A percentile compares a stretch with the other conserved stretches of the same genome.
Evolutionary conservation across 345 rosid genomes (phyloP).

Genomic region (Aquilaria yunnanensis): DNA sequence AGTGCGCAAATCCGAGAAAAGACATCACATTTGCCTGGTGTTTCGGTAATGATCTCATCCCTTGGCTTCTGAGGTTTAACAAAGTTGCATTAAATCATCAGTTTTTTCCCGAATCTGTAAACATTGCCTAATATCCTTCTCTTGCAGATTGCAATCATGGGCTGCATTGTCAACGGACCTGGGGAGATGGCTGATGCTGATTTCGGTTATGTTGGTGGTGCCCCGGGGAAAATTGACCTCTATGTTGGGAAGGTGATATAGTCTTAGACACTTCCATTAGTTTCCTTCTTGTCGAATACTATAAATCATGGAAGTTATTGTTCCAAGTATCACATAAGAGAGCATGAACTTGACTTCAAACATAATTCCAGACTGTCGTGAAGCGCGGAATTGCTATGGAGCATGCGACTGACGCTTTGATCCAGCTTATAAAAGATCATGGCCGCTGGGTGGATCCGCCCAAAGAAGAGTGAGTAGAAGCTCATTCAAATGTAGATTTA

Average conservation of each 20-base stretch:
- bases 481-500: too few species aligned
- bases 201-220: conserved; percentile 94
- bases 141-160: conserved; percentile 90
- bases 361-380: conserved; percentile 72
- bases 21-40: conserved; percentile 96
- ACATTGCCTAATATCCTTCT: neutral
- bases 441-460: conserved; percentile 94
- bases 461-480: conserved; percentile 37
- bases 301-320: neutral
- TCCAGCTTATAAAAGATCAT: conserved; percentile 85
- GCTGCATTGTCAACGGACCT: conserved; percentile 97
- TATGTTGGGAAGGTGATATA: conserved; percentile 87
- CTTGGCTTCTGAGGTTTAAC: neutral
- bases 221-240: conserved; percentile 96
- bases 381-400: conserved; percentile 92
- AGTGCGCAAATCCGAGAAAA: conserved; percentile 88
- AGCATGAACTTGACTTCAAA: neutral
- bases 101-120: neutral
- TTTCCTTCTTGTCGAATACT: neutral
- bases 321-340: neutral
- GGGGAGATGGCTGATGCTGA: conserved; percentile 99
- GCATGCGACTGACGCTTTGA: conserved; percentile 76
- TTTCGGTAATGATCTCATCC: conserved; percentile 50
- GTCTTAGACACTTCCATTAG: conserved; percentile 3
- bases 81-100: neutral